Base-by-base conservation (phyloP, 2,329 filamentous ascomycete genomes). In the Colletotrichum viniferum region DNA sequence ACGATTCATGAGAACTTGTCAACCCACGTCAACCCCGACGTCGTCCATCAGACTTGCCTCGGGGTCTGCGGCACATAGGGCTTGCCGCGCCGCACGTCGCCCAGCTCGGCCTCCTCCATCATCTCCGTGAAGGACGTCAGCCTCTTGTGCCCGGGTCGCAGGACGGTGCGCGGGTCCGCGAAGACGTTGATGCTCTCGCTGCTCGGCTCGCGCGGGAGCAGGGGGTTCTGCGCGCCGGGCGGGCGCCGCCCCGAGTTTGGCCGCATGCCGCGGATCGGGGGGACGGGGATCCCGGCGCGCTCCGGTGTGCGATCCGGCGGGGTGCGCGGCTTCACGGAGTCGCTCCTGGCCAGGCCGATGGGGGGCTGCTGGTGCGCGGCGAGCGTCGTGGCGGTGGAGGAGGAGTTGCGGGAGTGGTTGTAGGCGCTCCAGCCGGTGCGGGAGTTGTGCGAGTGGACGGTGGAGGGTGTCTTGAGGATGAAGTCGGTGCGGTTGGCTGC, bases 161-260 rank as follows among this genome's bases (percentile, higher is more conserved):
- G 83, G 28, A 87, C 84, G 2, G 85, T 87, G 64, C 83, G 81
- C 24, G 87, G 86, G 77, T 90, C 89, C 2, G 87, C 87, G 73
- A 89, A 90, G 10, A 91, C 84, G 76, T 89, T 87, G 80, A 91
- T 90, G 81, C 86, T 87, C 79, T 88, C 86, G 67, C 82, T 85
- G 78, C 86, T 88, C 4, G 85, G 84, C 76, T 88, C 85, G n/a
- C 85, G 82, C 61, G 85, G 82, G 66, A 71, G 73, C 26, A 80
- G 77, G n/a, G 79, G 81, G 68, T 73, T 78, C 67, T 61, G 77
- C 38, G 74, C 73, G 55, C 66, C 71, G n/a, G 68, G 62, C 34
- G 78, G 77, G 30, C 74, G 68, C 26, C 70, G 58, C 7, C 64
- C 73, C 21, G 78, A 79, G 70, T 74, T 77, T 16, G 77, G 77